Conservation (phyloP, 805 yeast species). For the Wickerhamomyces pijperi region DNA sequence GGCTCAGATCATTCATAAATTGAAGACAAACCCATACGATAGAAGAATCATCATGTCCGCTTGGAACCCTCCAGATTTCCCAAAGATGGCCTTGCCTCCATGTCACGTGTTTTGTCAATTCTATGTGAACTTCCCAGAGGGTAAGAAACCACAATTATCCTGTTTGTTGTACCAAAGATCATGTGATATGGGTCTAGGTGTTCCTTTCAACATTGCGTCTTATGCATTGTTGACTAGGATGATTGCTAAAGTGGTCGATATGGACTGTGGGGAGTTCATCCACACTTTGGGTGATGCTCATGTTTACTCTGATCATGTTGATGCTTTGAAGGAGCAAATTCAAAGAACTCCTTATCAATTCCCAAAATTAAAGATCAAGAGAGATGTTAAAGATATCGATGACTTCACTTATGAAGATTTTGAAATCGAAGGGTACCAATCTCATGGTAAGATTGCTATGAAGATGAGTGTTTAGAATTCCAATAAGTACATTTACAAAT, state of each 20-base stretch:
- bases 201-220: conserved; percentile 95
- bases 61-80: conserved; percentile 96
- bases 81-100: conserved; percentile 94
- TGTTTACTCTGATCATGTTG: conserved; percentile 87
- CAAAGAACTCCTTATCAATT: conserved; percentile 65
- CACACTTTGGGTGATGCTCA: conserved; percentile 97
- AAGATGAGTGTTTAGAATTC: conserved; percentile 78
- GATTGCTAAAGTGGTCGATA: conserved; percentile 92
- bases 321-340: conserved; percentile 76
- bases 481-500: too few relatives aligned
- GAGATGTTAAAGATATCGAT: conserved; percentile 64
- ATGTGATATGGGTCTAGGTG: conserved; percentile 99
- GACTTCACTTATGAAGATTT: conserved; percentile 87
- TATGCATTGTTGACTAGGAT: conserved; percentile 85
- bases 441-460: conserved; percentile 82
- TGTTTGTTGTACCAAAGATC: conserved; percentile 92
- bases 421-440: conserved; percentile 67
- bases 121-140: conserved; percentile 74
- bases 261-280: conserved; percentile 92
- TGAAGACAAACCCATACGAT: conserved; percentile 86
- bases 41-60: conserved; percentile 92
- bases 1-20: conserved; percentile 61
- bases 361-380: conserved; percentile 66
- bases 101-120: conserved; percentile 96
- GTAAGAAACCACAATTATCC: conserved; percentile 56